phyloP scores from a whole-genome alignment of 441 rosid genomes.

The Populus hybrid region DNA sequence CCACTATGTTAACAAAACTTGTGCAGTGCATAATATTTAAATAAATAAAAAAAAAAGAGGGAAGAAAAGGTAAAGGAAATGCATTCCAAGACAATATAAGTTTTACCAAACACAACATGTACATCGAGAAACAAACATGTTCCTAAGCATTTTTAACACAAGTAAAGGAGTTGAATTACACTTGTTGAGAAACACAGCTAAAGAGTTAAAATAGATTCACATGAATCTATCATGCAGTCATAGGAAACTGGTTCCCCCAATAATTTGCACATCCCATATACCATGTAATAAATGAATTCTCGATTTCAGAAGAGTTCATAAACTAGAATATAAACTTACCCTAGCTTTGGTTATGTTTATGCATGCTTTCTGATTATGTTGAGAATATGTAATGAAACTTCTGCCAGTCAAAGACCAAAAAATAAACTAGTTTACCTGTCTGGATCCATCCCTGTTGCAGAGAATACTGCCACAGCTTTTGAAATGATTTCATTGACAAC shows the following conservation, averaged over 20 bases:
- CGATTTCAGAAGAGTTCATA: neutral
- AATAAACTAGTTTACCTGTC: conserved; percentile 51
- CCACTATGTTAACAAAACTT: neutral
- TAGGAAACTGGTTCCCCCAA: neutral
- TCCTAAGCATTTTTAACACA: neutral
- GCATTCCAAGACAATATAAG: neutral
- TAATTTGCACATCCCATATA: neutral
- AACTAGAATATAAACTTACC: neutral
- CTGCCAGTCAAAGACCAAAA: neutral
- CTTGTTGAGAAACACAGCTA: neutral
- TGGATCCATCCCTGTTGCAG: conserved; percentile 91
- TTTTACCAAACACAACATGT: no score
- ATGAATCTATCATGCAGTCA: neutral
- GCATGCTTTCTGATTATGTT: neutral
- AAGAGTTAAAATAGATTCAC: neutral
- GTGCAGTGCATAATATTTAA: neutral
- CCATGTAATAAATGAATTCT: neutral
- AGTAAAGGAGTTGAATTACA: neutral
- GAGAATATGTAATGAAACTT: neutral
- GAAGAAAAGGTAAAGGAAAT: neutral
- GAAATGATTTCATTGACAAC: conserved; percentile 84
- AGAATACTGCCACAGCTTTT: conserved; percentile 77
- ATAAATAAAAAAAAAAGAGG: no score
- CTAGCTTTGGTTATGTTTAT: neutral
- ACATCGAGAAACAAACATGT: no score